Conservation (phyloP, 345 rosid genomes). For the Tarenaya hassleriana region DNA sequence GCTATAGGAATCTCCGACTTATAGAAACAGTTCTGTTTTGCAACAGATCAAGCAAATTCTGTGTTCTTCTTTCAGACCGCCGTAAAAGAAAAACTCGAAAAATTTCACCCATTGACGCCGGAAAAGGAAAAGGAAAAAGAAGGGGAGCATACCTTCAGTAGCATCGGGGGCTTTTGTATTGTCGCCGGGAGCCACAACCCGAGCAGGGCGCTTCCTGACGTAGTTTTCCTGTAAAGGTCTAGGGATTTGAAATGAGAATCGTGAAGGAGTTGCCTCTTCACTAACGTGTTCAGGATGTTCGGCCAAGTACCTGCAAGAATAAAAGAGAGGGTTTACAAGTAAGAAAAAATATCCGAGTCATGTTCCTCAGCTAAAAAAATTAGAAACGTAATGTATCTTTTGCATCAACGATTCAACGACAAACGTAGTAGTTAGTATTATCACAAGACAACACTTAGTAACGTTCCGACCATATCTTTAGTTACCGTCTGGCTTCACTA, state of each 20-base stretch:
- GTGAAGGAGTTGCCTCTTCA: constrained; percentile 44
- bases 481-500: background rate
- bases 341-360: too few species aligned
- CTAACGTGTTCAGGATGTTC: constrained; percentile 46
- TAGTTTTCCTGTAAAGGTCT: constrained; percentile 61
- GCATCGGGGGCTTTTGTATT: constrained; percentile 29
- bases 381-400: background rate
- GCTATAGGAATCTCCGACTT: too few species aligned
- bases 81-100: background rate
- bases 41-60: too few species aligned
- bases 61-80: too few species aligned
- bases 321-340: too few species aligned
- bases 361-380: too few species aligned
- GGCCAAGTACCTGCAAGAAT: constrained; percentile 44
- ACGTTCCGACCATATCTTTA: background rate
- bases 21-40: too few species aligned
- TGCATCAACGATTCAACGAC: background rate
- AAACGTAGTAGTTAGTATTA: too few species aligned
- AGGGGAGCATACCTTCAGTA: constrained; percentile 35
- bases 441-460: constrained; percentile 1
- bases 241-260: constrained; percentile 71
- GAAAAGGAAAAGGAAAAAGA: background rate
- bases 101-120: background rate
- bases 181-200: constrained; percentile 22
- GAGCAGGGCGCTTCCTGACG: constrained; percentile 55